Percentiles rank a stretch among this genome's conserved stretches.
Evolutionary conservation across 2,329 filamentous ascomycete genomes (phyloP).

Genomic region (Aureobasidium sp.): DNA sequence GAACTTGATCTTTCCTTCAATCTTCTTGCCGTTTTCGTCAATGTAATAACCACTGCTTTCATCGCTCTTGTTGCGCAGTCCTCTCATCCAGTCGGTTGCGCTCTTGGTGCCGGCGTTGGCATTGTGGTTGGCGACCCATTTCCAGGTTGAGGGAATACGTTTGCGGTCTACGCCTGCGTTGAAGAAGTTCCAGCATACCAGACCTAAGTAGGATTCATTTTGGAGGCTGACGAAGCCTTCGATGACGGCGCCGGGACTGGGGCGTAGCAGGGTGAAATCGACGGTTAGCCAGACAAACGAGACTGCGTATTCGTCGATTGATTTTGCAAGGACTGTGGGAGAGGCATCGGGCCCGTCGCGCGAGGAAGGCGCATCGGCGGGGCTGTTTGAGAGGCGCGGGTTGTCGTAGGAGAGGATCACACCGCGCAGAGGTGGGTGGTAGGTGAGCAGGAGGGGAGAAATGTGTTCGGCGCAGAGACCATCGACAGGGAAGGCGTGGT

Average conservation of each 20-base stretch:
- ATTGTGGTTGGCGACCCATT: constrained; percentile 60
- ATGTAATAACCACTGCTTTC: constrained; percentile 67
- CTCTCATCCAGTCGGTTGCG: constrained; percentile 16
- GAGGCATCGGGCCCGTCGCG: constrained; percentile 30
- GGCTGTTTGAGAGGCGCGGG: constrained; percentile 55
- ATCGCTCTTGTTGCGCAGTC: constrained; percentile 28
- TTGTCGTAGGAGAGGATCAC: constrained; percentile 71
- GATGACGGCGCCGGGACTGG: constrained; percentile 63
- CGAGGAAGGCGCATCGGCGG: constrained; percentile 30
- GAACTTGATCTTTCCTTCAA: constrained; percentile 67
- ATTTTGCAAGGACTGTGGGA: constrained; percentile 35
- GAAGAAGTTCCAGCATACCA: constrained; percentile 87
- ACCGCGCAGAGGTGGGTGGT: constrained; percentile 64
- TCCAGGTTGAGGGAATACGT: constrained; percentile 71
- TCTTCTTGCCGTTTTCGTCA: constrained; percentile 59
- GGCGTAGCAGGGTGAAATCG: constrained; percentile 77
- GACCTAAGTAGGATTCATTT: constrained; percentile 79
- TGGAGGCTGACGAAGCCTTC: constrained; percentile 80
- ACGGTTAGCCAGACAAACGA: constrained; percentile 84
- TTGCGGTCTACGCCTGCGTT: constrained; percentile 77
- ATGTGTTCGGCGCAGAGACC: constrained; percentile 68
- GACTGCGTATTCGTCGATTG: constrained; percentile 74
- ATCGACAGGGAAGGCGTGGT: constrained; percentile 62
- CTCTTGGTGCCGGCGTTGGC: constrained; percentile 15
- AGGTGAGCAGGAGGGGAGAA: constrained; percentile 66